Base-by-base conservation (phyloP, 2,329 filamentous ascomycete species). In the Fusarium chlamydosporum region DNA sequence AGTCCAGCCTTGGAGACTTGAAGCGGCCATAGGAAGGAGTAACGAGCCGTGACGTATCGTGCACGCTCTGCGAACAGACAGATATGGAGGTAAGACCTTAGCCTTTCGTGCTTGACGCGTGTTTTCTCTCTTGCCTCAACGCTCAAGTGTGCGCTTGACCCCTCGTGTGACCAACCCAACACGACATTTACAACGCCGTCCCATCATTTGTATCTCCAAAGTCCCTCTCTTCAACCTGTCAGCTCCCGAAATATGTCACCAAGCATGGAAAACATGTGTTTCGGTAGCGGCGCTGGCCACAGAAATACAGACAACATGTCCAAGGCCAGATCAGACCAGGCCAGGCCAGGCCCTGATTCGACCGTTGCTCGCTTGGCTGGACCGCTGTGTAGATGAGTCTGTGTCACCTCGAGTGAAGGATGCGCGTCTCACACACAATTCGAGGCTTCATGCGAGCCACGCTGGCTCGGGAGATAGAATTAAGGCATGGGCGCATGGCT, bases 61-160 rank as follows among this genome's bases (percentile, higher is more conserved):
- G 48, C 52, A 63, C 50, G 29, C 20, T 43, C 29, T 54, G 11
- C 33, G 63, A 45, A 23, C 23, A 61, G 31, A 23, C 23, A 61
- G 31, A 54, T 26, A 70, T 70, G 68, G 68, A 70, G 68, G 68
- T 70, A 71, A 69, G 66, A 68, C 40, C 52, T 29, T 51, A 34
- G 61, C 15, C 38, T 38, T 43, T 45, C 9, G 27, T 50, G 18
- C 20, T 46, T 47, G 42, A 41, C 52, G 41, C 52, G 60, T 43
- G 23, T 43, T 41, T 42, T 35, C 50, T 41, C 52, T 51, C 48
- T 26, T 29, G 27, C 41, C 31, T 46, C 45, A 29, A 48, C 41
- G 61, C 48, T 57, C 43, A 54, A 61, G 67, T 51, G 43, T 48
- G 56, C 45, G 58, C 45, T 61, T 56, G 67, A 55, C 35, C 63